Conservation (phyloP, 2,329 filamentous ascomycete genomes). For the Fusarium haematococcum region DNA sequence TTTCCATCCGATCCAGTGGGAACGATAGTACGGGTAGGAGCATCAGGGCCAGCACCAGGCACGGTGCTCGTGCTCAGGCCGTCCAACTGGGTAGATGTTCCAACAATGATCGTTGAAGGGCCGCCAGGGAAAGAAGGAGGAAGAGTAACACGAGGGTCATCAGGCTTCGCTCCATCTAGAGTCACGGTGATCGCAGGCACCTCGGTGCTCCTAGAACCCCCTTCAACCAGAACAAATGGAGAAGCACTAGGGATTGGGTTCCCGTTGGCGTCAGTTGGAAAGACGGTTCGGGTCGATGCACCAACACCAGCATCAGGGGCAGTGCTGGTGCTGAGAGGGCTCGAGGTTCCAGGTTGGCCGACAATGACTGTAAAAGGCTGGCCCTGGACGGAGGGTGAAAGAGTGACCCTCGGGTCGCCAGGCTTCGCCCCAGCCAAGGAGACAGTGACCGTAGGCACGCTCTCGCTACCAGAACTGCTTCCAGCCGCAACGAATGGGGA, state of each 20-base stretch:
- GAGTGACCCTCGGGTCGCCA: neutral
- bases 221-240: neutral
- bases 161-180: neutral
- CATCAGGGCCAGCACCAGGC: slow-evolving; percentile 12
- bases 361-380: neutral
- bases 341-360: neutral
- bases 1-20: slow-evolving; percentile 33
- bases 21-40: slow-evolving; percentile 21
- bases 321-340: neutral
- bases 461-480: neutral
- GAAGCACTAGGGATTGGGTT: neutral
- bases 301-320: neutral
- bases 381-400: neutral
- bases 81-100: slow-evolving; percentile 21
- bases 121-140: slow-evolving; percentile 11
- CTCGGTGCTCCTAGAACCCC: neutral
- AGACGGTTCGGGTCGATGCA: neutral
- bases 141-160: neutral
- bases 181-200: neutral
- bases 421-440: neutral
- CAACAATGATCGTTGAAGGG: slow-evolving; percentile 29
- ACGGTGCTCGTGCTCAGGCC: slow-evolving; percentile 25
- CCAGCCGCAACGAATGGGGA: neutral
- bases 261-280: neutral
- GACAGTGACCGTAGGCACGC: neutral